These are phyloP conservation scores for Lathyrus oleraceus DNA, from an alignment of 306 rosid genomes.

Conservation along the genomic window DNA sequence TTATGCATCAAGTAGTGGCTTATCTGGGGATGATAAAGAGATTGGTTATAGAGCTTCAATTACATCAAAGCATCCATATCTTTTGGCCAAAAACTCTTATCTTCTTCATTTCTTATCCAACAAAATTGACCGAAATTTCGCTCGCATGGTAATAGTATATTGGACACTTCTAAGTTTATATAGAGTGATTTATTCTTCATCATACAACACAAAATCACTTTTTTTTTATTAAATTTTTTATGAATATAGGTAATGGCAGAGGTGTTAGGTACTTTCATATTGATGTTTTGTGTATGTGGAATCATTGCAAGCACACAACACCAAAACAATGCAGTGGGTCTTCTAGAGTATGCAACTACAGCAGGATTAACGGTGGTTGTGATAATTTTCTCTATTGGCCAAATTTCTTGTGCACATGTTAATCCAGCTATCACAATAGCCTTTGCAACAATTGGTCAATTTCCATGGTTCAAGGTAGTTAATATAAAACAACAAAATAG, in stretches of 20 bases:
- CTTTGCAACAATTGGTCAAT: constrained; percentile 74
- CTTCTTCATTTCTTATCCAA: constrained; percentile 24
- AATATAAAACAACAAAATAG: no score
- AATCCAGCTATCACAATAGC: constrained; percentile 88
- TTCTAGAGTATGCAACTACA: constrained; percentile 75
- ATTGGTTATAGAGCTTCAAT: constrained; percentile 39
- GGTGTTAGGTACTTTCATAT: constrained; percentile 71
- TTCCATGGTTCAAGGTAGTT: constrained; percentile 63
- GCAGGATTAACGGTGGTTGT: constrained; percentile 85
- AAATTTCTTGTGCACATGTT: constrained; percentile 85
- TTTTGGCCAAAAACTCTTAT: constrained; percentile 30
- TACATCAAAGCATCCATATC: constrained; percentile 30
- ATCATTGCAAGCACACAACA: constrained; percentile 26
- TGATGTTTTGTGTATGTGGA: constrained; percentile 77
- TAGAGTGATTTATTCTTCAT: no score
- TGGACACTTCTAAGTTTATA: background rate
- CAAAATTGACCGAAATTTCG: constrained; percentile 44
- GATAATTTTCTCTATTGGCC: constrained; percentile 63
- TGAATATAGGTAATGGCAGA: constrained; percentile 71
- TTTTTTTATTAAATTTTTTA: background rate
- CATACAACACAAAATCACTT: no score
- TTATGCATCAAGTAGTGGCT: constrained; percentile 47
- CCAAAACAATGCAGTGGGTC: constrained; percentile 49
- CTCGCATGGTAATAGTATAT: constrained; percentile 54
- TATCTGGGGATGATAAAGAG: constrained; percentile 54